Percentiles rank a stretch among this genome's conserved stretches.
These are phyloP conservation scores for Populus hybrid DNA, from an alignment of 441 rosid species.

Conservation along the genomic window DNA sequence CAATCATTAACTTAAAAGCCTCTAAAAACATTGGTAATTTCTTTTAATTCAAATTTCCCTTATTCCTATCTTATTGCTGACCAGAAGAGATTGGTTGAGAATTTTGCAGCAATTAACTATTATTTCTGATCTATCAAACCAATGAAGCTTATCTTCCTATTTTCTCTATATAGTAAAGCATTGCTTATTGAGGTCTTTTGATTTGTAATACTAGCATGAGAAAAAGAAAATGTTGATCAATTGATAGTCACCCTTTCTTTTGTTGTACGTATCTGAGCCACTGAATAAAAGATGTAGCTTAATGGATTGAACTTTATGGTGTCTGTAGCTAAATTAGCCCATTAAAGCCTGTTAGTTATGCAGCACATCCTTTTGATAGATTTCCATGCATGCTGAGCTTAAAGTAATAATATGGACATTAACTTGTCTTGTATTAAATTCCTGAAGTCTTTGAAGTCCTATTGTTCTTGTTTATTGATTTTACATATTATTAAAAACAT, in stretches of 20 bases:
- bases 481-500: constrained; percentile 29
- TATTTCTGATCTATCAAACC: not conserved
- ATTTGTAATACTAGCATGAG: not conserved
- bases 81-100: not conserved
- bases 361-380: not conserved
- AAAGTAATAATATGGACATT: not conserved
- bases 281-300: not conserved
- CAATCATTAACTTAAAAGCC: not conserved
- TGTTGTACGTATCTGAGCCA: not conserved
- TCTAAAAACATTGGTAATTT: not conserved
- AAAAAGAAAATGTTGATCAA: not conserved
- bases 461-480: not conserved
- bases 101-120: not conserved
- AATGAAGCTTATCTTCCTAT: not conserved
- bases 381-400: not conserved
- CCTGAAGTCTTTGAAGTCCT: not conserved
- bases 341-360: not conserved
- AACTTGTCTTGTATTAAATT: not conserved
- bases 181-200: not conserved
- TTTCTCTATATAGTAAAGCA: not conserved
- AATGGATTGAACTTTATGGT: not conserved
- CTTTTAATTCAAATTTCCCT: not conserved
- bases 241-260: not conserved
- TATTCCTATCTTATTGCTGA: not conserved
- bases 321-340: not conserved